Evolutionary conservation across 2,329 filamentous ascomycete genomes (phyloP).

Genomic region (Lojkania enalia): DNA sequence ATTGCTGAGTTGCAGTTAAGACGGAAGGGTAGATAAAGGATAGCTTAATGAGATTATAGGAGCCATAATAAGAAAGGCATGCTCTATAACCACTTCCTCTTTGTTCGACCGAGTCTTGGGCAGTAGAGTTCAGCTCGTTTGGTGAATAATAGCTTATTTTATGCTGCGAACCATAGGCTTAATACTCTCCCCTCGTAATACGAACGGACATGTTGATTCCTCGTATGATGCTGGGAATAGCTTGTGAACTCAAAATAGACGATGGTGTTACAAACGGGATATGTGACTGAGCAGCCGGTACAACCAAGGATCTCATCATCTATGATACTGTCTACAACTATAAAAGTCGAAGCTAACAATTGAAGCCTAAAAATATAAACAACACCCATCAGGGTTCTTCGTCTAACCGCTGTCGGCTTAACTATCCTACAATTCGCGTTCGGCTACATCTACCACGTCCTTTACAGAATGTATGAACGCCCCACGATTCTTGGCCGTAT

Average conservation of each 20-base stretch:
- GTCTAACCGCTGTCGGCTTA: slow-evolving; percentile 9
- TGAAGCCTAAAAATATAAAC: slow-evolving; percentile 58
- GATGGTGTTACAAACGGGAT: slow-evolving; percentile 51
- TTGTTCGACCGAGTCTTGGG: no score
- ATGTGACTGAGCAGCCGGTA: slow-evolving; percentile 58
- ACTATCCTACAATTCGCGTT: slow-evolving; percentile 6
- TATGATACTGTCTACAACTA: no score
- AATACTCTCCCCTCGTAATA: slow-evolving; percentile 60
- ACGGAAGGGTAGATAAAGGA: slow-evolving; percentile 58
- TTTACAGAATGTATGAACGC: slow-evolving; percentile 13
- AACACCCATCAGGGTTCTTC: slow-evolving; percentile 41
- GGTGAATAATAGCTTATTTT: no score
- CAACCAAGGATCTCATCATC: slow-evolving; percentile 60
- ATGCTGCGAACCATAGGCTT: slow-evolving; percentile 50
- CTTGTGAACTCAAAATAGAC: slow-evolving; percentile 49
- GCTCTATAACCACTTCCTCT: not conserved
- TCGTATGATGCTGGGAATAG: slow-evolving; percentile 47
- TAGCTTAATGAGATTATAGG: slow-evolving; percentile 58
- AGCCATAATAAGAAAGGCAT: slow-evolving; percentile 48
- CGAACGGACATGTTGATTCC: slow-evolving; percentile 58
- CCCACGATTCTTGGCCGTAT: slow-evolving; percentile 19
- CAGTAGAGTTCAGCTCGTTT: not conserved
- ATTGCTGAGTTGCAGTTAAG: slow-evolving; percentile 60
- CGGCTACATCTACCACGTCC: slow-evolving; percentile 15
- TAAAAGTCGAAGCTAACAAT: no score